Base-by-base conservation (phyloP, 2,329 filamentous ascomycete genomes). In the Clarireedia monteithiana region DNA sequence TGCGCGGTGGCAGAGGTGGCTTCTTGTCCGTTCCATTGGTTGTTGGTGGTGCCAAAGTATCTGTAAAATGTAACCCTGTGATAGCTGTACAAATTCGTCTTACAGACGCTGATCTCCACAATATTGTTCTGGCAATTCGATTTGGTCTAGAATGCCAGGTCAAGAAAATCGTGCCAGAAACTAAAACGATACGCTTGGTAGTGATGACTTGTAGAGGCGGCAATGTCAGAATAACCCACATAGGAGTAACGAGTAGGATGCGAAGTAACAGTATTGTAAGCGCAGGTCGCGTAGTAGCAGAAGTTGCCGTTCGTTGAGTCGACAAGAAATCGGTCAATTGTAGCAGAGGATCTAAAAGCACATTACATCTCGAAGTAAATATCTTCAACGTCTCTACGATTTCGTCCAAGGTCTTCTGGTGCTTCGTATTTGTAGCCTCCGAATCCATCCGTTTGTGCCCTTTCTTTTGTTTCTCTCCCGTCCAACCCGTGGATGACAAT, bases 341-440 rank as follows among this genome's bases (percentile, higher is more conserved):
- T 46, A 96, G 77, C 55, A 97, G 80, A 2, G 94, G 94, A 65
- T 96, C 91, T 51, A 97, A 79, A 17, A 99, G 76, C 52, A 96
- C 86, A 70, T 96, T 96, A 72, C 94, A 96, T 49, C 94, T 82
- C 5, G 86, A 88, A 0, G 92, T 97, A 64, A 99, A 89, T 62
- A 91, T 84, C 69, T 91, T 90, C 46, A 99, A 74, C 0, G 89
- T 95, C 64, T 97, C 91, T 56, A 99, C 88, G 59, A 99, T 99
- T 73, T 99, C 94, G 69, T 99, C 94, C 52, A 99, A 73, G 50
- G 91, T 96, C 75, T 96, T 96, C 67, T 96, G 89, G 65, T 94
- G 89, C 58, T 86, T 85, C 44, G 85, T 86, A 59, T 80, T 84
- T 6, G 79, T 82, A 15, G 73, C 68, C 64, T 90, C 88, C 7